Evolutionary conservation across 768 basidiomycete genomes (phyloP).

Genomic region (Kwoniella sp.): DNA sequence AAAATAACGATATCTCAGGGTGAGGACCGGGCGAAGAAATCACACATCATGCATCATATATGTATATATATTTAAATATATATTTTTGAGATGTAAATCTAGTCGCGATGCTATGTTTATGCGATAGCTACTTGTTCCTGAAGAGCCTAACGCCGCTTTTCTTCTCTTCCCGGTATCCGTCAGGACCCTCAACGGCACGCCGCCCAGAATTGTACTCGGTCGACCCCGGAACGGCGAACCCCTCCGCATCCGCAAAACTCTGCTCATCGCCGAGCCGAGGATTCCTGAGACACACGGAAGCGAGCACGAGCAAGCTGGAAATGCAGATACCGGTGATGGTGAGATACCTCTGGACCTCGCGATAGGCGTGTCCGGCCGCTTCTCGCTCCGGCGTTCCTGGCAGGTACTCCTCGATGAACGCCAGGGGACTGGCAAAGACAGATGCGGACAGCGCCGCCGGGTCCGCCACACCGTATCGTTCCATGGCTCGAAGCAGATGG

Average conservation of each 20-base stretch:
- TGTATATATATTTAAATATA: too few species aligned
- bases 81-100: too few species aligned
- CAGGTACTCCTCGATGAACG: constrained; percentile 33
- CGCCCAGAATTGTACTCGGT: too few species aligned
- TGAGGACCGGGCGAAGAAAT: too few species aligned
- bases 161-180: too few species aligned
- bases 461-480: constrained; percentile 26
- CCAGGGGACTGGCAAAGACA: constrained; percentile 46
- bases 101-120: too few species aligned
- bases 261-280: constrained; percentile 35
- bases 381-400: constrained; percentile 32
- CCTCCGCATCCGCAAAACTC: constrained; percentile 40
- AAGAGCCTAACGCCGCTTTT: too few species aligned
- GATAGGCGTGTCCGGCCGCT: constrained; percentile 41
- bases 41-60: too few species aligned
- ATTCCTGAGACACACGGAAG: constrained; percentile 36
- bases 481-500: constrained; percentile 21
- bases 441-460: constrained; percentile 34
- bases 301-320: constrained; percentile 30
- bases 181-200: too few species aligned
- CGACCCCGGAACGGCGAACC: constrained; percentile 2
- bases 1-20: too few species aligned
- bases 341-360: constrained; percentile 41
- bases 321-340: constrained; percentile 46
- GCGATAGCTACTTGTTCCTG: too few species aligned